A percentile compares a stretch with the other conserved stretches of the same genome.
Conservation (phyloP, 306 rosid species). For the Corylus americana region DNA sequence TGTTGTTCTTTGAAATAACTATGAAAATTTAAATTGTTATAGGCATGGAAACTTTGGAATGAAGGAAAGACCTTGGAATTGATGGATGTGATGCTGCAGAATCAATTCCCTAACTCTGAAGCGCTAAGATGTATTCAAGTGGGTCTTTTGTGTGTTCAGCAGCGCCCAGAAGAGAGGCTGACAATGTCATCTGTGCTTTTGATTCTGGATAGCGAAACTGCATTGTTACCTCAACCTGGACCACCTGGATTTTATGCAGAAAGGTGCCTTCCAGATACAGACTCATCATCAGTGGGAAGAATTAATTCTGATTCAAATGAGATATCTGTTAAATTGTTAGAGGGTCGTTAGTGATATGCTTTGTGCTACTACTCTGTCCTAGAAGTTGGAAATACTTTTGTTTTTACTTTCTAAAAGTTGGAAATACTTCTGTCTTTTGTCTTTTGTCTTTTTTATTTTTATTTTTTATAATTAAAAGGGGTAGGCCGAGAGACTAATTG, state of each 20-base stretch:
- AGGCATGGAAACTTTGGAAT: conserved; percentile 70
- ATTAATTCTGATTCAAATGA: conserved; percentile 32
- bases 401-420: too few relatives aligned
- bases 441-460: too few relatives aligned
- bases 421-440: too few relatives aligned
- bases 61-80: conserved; percentile 48
- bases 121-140: conserved; percentile 49
- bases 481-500: too few relatives aligned
- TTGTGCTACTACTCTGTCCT: not conserved
- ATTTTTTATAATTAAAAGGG: too few relatives aligned
- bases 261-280: conserved; percentile 36
- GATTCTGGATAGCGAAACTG: conserved; percentile 45
- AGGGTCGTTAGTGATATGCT: conserved; percentile 28
- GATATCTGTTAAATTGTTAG: conserved; percentile 27
- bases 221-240: conserved; percentile 36
- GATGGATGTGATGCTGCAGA: conserved; percentile 41
- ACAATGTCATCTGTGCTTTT: conserved; percentile 49
- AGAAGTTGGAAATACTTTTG: not conserved
- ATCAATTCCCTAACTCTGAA: conserved; percentile 9
- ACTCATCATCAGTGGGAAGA: conserved; percentile 30
- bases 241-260: conserved; percentile 48
- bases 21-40: conserved; percentile 1
- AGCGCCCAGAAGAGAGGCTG: conserved; percentile 55
- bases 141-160: conserved; percentile 55
- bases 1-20: not conserved